These are phyloP conservation scores for Pisolithus orientalis DNA, from an alignment of 768 basidiomycete species.

Conservation along the genomic window DNA sequence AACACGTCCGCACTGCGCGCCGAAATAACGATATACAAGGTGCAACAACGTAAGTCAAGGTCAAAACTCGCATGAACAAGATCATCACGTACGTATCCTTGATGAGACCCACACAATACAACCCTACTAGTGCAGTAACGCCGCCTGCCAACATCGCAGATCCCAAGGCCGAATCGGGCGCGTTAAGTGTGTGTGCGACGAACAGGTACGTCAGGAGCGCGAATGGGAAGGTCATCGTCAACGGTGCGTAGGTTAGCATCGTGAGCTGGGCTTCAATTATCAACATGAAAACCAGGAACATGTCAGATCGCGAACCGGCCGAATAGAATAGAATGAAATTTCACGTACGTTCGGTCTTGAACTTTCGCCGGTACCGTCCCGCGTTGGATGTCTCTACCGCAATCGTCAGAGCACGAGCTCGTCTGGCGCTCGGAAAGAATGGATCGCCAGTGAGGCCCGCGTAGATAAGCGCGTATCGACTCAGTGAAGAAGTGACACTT, in stretches of 20 bases:
- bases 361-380: constrained; percentile 39
- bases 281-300: background rate
- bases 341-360: constrained; percentile 53
- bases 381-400: constrained; percentile 42
- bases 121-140: constrained; percentile 73
- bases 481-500: constrained; percentile 44
- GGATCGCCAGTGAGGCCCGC: constrained; percentile 69
- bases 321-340: background rate
- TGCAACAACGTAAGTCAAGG: background rate
- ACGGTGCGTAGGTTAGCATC: constrained; percentile 63
- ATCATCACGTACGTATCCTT: constrained; percentile 55
- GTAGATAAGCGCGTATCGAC: constrained; percentile 65
- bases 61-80: background rate
- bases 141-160: constrained; percentile 73
- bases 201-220: constrained; percentile 81
- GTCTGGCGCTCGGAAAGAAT: constrained; percentile 53
- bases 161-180: constrained; percentile 67
- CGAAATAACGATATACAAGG: background rate
- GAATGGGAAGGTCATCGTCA: constrained; percentile 77
- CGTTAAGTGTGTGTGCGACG: constrained; percentile 72
- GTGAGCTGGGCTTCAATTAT: constrained; percentile 49
- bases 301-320: no score
- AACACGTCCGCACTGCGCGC: constrained; percentile 50
- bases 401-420: constrained; percentile 51
- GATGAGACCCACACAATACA: constrained; percentile 79